phyloP scores from a whole-genome alignment of 768 basidiomycete species.

The Phylloporus sp. region DNA sequence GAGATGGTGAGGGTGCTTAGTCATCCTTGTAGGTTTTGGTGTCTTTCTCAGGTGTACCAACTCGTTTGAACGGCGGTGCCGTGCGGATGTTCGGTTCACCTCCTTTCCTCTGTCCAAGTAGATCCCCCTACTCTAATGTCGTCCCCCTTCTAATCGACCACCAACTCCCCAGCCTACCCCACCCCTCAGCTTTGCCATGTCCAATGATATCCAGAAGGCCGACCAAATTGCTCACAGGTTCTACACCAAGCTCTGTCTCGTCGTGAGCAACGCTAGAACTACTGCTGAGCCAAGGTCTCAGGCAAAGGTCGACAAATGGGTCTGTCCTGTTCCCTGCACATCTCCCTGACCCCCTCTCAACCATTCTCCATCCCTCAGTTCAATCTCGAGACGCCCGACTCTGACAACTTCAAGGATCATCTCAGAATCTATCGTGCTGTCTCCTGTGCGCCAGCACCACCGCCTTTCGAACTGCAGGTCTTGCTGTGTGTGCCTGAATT shows the following conservation, averaged over 20 bases:
- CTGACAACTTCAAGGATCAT: constrained; percentile 61
- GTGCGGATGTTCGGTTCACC: constrained; percentile 20
- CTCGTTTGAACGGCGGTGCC: constrained; percentile 10
- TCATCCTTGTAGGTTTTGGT: constrained; percentile 16
- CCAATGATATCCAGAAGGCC: constrained; percentile 59
- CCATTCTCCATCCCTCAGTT: constrained; percentile 50
- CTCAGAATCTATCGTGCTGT: constrained; percentile 58
- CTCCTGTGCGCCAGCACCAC: constrained; percentile 28
- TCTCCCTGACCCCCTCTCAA: not conserved
- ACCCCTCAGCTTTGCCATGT: constrained; percentile 37
- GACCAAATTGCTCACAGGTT: constrained; percentile 85
- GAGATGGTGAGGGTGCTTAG: constrained; percentile 22
- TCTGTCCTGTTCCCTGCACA: constrained; percentile 33
- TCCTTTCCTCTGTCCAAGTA: constrained; percentile 18
- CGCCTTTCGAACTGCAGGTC: constrained; percentile 65
- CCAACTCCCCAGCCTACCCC: constrained; percentile 3
- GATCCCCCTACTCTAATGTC: constrained; percentile 31
- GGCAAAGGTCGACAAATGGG: constrained; percentile 78
- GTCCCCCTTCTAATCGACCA: constrained; percentile 21
- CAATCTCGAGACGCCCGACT: constrained; percentile 77
- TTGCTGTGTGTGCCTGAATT: constrained; percentile 68
- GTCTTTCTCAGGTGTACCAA: constrained; percentile 13
- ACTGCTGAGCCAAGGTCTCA: constrained; percentile 43
- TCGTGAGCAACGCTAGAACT: constrained; percentile 70
- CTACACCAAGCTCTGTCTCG: constrained; percentile 77